Percentiles rank a stretch among this genome's conserved stretches.
Evolutionary conservation across 768 basidiomycete species (phyloP).

Genomic region (Terana coerulea): DNA sequence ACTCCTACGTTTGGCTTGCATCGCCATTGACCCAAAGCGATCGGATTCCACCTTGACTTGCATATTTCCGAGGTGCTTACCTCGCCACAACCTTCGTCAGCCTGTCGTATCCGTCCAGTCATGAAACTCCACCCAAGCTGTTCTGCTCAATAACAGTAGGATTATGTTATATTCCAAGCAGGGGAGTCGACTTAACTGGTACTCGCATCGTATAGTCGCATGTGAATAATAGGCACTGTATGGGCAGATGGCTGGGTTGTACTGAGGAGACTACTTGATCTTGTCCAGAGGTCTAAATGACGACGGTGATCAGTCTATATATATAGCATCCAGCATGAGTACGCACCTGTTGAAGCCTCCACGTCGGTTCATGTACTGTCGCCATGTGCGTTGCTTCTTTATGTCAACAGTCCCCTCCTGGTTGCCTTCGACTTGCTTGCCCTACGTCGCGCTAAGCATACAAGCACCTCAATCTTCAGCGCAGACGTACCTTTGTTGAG

Average conservation of each 20-base stretch:
- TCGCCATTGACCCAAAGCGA: no score
- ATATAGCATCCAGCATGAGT: background rate
- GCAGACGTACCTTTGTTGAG: constrained; percentile 67
- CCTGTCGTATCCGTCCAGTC: no score
- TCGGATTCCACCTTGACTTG: no score
- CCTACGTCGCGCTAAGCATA: constrained; percentile 37
- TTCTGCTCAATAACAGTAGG: background rate
- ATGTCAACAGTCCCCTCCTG: constrained; percentile 64
- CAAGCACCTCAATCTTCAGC: background rate
- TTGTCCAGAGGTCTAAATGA: constrained; percentile 81
- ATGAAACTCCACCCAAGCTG: no score
- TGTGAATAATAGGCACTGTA: no score
- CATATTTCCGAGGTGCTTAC: no score
- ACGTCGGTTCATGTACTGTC: constrained; percentile 98
- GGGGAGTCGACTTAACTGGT: no score
- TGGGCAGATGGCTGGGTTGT: background rate
- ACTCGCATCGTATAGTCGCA: no score
- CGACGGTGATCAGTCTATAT: constrained; percentile 14
- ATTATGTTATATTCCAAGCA: constrained; percentile 1
- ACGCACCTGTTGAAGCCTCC: constrained; percentile 81
- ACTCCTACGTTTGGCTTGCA: no score
- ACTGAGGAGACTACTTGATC: constrained; percentile 70
- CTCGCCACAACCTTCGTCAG: no score
- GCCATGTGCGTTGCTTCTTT: constrained; percentile 88
- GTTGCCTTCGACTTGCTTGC: constrained; percentile 77